Evolutionary conservation across 2,329 filamentous ascomycete genomes (phyloP), one percentile per base, ranked within the genome.

Genomic region (Huntiella savannae): DNA sequence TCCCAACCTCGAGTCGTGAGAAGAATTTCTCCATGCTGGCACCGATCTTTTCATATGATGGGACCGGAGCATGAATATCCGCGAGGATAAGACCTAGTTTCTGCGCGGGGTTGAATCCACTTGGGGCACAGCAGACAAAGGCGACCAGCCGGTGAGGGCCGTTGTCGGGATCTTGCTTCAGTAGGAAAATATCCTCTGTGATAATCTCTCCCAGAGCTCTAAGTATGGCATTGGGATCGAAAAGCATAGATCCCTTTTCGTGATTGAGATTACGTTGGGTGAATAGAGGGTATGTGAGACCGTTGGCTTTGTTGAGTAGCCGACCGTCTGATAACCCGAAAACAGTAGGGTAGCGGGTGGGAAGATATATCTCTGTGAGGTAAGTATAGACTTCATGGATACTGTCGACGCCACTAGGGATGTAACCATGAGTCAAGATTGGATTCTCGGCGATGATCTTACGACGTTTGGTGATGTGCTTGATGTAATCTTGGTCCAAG

Each of bases 21-120:
- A 75, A 73, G 54, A 68, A 72, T 4, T 63, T 60, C 55, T 75
- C 70, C 69, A 75, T 72, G 49, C 69, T 73, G 0, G 59, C 53
- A 0, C 65, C 69, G 22, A 75, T 72, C 57, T 67, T 72, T 12
- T 70, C 64, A 46, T 72, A 74, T 1, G 60, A 60, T 0, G 71
- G 71, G 34, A 75, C 71, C 0, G 68, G 68, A 12, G 49, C 56
- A 47, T 75, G 71, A 8, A 74, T 68, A 16, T 69, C 67, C 38
- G 55, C 56, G 15, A 75, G 55, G 7, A 63, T 52, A 51, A 63
- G 62, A 2, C 68, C 69, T 22, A 75, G 56, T 55, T 74, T 74
- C 2, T 55, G 40, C 0, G 64, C 60, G 0, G 70, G 68, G 40
- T 72, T 64, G 41, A 73, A 74, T 0, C 69, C 71, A 0, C 64